These are phyloP conservation scores for Isabelozyma heimii DNA, from an alignment of 805 yeast species.

Conservation along the genomic window DNA sequence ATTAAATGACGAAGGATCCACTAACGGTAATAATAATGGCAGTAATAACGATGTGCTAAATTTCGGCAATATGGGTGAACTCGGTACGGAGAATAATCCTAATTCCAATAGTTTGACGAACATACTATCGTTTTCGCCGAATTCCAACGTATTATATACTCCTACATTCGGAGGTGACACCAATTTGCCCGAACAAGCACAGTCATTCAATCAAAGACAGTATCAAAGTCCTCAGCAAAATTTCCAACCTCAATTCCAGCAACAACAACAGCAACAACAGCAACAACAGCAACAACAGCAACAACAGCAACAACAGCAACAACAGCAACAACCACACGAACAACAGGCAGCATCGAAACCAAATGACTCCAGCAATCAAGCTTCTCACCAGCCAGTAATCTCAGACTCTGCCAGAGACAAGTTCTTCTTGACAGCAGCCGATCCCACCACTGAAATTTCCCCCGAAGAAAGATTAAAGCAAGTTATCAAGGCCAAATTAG, in stretches of 20 bases:
- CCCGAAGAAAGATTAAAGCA: constrained; percentile 92
- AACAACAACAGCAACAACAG: constrained; percentile 7
- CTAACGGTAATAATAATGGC: constrained; percentile 7
- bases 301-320: constrained; percentile 10
- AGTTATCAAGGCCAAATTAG: constrained; percentile 89
- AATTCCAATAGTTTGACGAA: constrained; percentile 3
- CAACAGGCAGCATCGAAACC: constrained; percentile 1
- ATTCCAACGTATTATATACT: constrained; percentile 5
- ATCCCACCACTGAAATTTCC: constrained; percentile 89
- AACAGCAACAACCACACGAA: constrained; percentile 8
- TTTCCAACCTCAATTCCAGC: constrained; percentile 4
- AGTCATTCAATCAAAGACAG: not conserved
- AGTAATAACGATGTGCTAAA: constrained; percentile 12
- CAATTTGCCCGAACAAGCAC: constrained; percentile 3
- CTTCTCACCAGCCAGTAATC: constrained; percentile 37
- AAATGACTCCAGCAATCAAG: constrained; percentile 3
- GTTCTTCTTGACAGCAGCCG: constrained; percentile 94
- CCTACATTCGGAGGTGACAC: constrained; percentile 1
- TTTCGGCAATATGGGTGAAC: constrained; percentile 12
- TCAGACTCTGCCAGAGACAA: constrained; percentile 86
- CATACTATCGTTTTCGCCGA: constrained; percentile 18
- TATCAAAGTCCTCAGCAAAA: not conserved
- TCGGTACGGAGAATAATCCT: not conserved
- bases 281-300: constrained; percentile 7
- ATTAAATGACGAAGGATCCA: constrained; percentile 19